phyloP scores from a whole-genome alignment of 2,329 filamentous ascomycete species.

The Cadophora gregata region DNA sequence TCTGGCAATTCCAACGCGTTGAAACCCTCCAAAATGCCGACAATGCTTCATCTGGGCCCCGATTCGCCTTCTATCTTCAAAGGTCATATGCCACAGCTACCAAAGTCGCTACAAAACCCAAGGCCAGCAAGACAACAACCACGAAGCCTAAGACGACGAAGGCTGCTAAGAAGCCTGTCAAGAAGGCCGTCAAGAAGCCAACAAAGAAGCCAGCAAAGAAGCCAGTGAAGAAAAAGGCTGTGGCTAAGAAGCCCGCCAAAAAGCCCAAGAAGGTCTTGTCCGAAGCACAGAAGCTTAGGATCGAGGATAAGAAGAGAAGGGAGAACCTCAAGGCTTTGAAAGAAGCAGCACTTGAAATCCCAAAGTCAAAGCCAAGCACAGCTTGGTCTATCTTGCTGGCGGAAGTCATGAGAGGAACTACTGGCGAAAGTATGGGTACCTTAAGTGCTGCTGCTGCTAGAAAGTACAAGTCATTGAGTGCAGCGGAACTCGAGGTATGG shows the following conservation, averaged over 20 bases:
- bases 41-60: slow-evolving; percentile 26
- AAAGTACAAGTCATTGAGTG: slow-evolving; percentile 45
- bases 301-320: not conserved
- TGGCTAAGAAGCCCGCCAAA: slow-evolving; percentile 39
- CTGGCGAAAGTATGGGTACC: not conserved
- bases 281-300: slow-evolving; percentile 29
- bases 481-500: slow-evolving; percentile 47
- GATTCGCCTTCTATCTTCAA: slow-evolving; percentile 16
- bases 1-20: slow-evolving; percentile 39
- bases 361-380: slow-evolving; percentile 45
- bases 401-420: not conserved
- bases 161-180: slow-evolving; percentile 31
- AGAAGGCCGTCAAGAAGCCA: slow-evolving; percentile 35
- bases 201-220: slow-evolving; percentile 36
- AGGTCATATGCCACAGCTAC: slow-evolving; percentile 40
- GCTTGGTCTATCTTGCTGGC: slow-evolving; percentile 34
- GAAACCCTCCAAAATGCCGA: slow-evolving; percentile 26
- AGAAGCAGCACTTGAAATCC: slow-evolving; percentile 37
- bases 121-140: slow-evolving; percentile 37
- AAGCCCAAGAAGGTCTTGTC: slow-evolving; percentile 37
- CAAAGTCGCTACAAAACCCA: slow-evolving; percentile 32
- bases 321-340: slow-evolving; percentile 19
- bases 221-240: slow-evolving; percentile 34
- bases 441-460: slow-evolving; percentile 29
- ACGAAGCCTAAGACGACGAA: slow-evolving; percentile 32